Conservation (phyloP, 495 filamentous ascomycete species). For the Cercophora newfieldiana region DNA sequence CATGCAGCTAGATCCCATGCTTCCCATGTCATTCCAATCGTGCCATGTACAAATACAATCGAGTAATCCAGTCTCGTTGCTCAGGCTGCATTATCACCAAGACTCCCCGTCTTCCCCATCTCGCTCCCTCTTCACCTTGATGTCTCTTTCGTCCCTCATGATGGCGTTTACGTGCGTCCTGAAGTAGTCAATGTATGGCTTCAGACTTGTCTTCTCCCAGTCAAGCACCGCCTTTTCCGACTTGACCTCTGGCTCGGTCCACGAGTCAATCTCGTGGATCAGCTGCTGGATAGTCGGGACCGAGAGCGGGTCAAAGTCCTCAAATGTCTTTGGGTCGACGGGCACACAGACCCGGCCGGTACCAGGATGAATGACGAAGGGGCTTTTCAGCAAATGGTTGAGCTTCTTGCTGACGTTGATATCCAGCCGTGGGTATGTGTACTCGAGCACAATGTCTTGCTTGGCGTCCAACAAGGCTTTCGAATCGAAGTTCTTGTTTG, state of each 20-base stretch:
- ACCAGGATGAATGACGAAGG: slow-evolving; percentile 93
- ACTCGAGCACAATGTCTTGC: slow-evolving; percentile 92
- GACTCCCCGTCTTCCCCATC: slow-evolving; percentile 40
- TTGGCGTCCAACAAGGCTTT: slow-evolving; percentile 78
- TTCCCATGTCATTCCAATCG: background rate
- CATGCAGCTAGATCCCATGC: background rate
- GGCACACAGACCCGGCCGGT: slow-evolving; percentile 95
- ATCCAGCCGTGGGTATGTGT: slow-evolving; percentile 97
- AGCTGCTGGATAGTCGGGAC: slow-evolving; percentile 86
- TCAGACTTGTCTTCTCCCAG: slow-evolving; percentile 95
- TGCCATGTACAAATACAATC: background rate
- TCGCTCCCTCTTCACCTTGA: slow-evolving; percentile 70
- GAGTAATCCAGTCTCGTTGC: background rate
- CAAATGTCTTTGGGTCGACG: slow-evolving; percentile 68
- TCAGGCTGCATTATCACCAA: background rate
- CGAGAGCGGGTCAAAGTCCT: slow-evolving; percentile 79
- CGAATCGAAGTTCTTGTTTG: slow-evolving; percentile 63
- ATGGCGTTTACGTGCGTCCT: slow-evolving; percentile 73
- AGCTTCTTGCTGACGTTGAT: slow-evolving; percentile 95
- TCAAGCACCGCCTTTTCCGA: slow-evolving; percentile 60
- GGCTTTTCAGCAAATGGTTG: slow-evolving; percentile 94
- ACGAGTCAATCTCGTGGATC: slow-evolving; percentile 77
- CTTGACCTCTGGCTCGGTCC: slow-evolving; percentile 46
- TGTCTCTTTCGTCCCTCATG: slow-evolving; percentile 76
- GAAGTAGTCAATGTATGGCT: slow-evolving; percentile 90